Percentiles rank a stretch among this genome's conserved stretches.
Conservation (phyloP, 1,284 basidiomycete species). For the Chondrostereum purpureum region DNA sequence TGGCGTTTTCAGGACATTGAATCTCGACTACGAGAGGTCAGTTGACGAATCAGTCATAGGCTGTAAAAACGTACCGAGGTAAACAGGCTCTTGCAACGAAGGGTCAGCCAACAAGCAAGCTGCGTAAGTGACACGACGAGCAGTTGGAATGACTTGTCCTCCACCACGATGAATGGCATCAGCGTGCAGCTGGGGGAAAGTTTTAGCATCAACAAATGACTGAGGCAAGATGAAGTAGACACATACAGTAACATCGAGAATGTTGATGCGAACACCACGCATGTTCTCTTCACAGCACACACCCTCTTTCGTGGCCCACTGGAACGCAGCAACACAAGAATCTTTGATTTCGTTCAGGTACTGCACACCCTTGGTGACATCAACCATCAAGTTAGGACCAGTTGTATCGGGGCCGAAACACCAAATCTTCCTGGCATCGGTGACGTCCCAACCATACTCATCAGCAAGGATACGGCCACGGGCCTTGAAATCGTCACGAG, state of each 20-base stretch:
- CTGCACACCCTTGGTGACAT: constrained; percentile 98
- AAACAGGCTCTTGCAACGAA: constrained; percentile 94
- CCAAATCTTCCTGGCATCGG: constrained; percentile 99
- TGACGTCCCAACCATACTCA: constrained; percentile 98
- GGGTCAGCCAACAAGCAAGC: constrained; percentile 90
- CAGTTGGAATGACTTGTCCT: constrained; percentile 88
- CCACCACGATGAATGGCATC: constrained; percentile 99
- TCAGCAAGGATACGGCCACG: constrained; percentile 96
- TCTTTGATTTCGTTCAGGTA: constrained; percentile 99
- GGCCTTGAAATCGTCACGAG: constrained; percentile 97
- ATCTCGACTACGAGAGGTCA: constrained; percentile 69
- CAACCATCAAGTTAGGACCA: constrained; percentile 95
- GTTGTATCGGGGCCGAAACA: constrained; percentile 99
- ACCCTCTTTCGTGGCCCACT: constrained; percentile 99
- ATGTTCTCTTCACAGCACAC: constrained; percentile 96
- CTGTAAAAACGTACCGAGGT: constrained; percentile 58
- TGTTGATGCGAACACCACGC: constrained; percentile 96
- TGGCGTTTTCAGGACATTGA: constrained; percentile 95
- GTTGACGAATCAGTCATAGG: not conserved
- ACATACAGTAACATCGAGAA: constrained; percentile 90
- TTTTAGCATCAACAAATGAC: constrained; percentile 9
- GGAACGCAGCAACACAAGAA: constrained; percentile 98
- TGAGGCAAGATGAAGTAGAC: not conserved
- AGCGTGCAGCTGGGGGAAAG: constrained; percentile 70
- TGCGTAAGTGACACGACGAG: constrained; percentile 86